phyloP scores from a whole-genome alignment of 2,329 filamentous ascomycete genomes.

The Plenodomus tracheiphilus region DNA sequence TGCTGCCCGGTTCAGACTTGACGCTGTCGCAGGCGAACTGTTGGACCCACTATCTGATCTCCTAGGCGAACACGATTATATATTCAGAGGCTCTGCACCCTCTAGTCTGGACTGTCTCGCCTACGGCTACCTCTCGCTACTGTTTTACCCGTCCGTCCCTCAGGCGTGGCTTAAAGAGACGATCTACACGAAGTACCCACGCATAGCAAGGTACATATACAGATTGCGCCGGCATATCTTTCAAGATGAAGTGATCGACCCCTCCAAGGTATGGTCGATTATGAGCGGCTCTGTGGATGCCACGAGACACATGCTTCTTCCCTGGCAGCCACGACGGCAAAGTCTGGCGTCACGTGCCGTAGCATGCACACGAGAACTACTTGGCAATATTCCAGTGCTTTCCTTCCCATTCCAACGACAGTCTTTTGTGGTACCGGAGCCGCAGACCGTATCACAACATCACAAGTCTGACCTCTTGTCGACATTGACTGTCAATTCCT shows the following conservation, averaged over 20 bases:
- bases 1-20: slow-evolving; percentile 73
- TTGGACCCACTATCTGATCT: slow-evolving; percentile 71
- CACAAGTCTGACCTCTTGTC: slow-evolving; percentile 33
- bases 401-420: slow-evolving; percentile 19
- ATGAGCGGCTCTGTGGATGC: slow-evolving; percentile 12
- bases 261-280: slow-evolving; percentile 35
- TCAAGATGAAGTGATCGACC: slow-evolving; percentile 20
- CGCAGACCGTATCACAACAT: slow-evolving; percentile 8
- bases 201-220: slow-evolving; percentile 44
- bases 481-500: slow-evolving; percentile 26
- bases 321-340: slow-evolving; percentile 26
- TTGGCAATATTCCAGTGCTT: slow-evolving; percentile 28
- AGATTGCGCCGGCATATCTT: slow-evolving; percentile 38
- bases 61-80: slow-evolving; percentile 58
- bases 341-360: slow-evolving; percentile 13
- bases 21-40: slow-evolving; percentile 69
- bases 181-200: slow-evolving; percentile 54
- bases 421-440: slow-evolving; percentile 9
- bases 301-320: slow-evolving; percentile 13
- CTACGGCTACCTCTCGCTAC: slow-evolving; percentile 77
- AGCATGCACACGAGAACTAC: slow-evolving; percentile 22
- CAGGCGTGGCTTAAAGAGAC: slow-evolving; percentile 65
- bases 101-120: slow-evolving; percentile 77
- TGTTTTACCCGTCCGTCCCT: slow-evolving; percentile 65
- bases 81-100: slow-evolving; percentile 57